Evolutionary conservation across 805 yeast genomes (phyloP), one percentile per base, ranked within the genome.

Genomic region (Cyberlindnera americana): DNA sequence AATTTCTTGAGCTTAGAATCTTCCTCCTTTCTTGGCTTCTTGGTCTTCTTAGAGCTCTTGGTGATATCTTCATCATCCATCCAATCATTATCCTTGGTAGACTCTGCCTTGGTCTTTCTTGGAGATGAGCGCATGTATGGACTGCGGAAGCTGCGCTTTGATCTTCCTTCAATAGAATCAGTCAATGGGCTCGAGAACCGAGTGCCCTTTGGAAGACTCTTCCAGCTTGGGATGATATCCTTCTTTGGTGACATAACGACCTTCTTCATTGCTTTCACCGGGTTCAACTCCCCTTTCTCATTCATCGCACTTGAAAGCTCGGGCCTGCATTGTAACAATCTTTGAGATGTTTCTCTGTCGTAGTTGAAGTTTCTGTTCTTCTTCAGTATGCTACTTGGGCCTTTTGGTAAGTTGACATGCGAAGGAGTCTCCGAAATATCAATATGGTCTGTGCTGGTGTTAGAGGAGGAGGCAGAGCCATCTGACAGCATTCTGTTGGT

Each of bases 181-280:
- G 53, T 40, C 32, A 55, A 31, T 7, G 59, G 59, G 18, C 53
- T 54, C 7, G 54, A 40, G 29, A 47, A 44, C 28, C 41, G 52
- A 1, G 48, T 31, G 2, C 35, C 38, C 16, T 33, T 39, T 5
- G 42, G 24, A 3, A 43, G 24, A 6, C 21, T 6, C 7, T 31
- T 38, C 35, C 35, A 40, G 2, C 37, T 15, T 16, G 39, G 33
- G 15, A 49, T 40, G 16, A 41, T 39, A 18, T 50, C 51, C 32
- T 62, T 62, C 21, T 62, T 56, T 9, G 71, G 71, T 3, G 69
- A 62, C 37, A 66, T 56, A 5, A 63, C 41, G 2, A 65, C 65
- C 21, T 54, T 40, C 35, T 47, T 55, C 5, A 66, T 61, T 3
- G 56, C 61, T 40, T 59, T 62, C 5, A 60, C 45, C 3, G 66